Conservation (phyloP, 208 protist genomes). For the Trypanosoma caninum region DNA sequence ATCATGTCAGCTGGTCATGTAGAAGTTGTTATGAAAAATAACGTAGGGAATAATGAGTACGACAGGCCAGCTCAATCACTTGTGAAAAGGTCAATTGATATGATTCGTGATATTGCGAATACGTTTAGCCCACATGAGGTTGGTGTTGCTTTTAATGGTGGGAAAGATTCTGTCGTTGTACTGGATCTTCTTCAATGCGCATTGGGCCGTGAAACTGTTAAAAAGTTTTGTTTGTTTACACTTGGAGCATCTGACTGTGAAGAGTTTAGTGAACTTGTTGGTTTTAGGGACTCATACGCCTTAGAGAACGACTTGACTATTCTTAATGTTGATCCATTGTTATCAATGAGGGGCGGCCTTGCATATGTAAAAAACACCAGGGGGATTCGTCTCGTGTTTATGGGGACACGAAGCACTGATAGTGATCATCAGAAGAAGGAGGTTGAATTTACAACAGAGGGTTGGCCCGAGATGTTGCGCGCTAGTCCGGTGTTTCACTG, state of each 20-base stretch:
- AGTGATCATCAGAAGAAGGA: constrained; percentile 47
- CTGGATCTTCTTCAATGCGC: constrained; percentile 60
- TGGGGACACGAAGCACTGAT: constrained; percentile 85
- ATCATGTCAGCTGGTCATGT: background rate
- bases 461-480: constrained; percentile 87
- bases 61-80: constrained; percentile 2
- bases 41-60: background rate
- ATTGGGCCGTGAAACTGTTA: constrained; percentile 36
- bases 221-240: constrained; percentile 53
- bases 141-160: constrained; percentile 88
- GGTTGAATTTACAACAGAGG: constrained; percentile 61
- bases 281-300: constrained; percentile 61
- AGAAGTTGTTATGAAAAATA: constrained; percentile 9
- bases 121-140: constrained; percentile 46
- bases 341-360: constrained; percentile 53
- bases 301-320: constrained; percentile 24
- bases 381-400: constrained; percentile 68
- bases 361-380: constrained; percentile 37
- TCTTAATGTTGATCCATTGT: constrained; percentile 22
- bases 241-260: constrained; percentile 34
- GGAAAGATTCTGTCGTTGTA: constrained; percentile 89
- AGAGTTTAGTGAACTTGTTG: constrained; percentile 73
- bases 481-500: constrained; percentile 85
- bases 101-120: constrained; percentile 40
- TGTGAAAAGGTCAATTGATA: constrained; percentile 24